These are phyloP conservation scores for Suhomyces sp. DNA, from an alignment of 805 yeast genomes.

Conservation along the genomic window DNA sequence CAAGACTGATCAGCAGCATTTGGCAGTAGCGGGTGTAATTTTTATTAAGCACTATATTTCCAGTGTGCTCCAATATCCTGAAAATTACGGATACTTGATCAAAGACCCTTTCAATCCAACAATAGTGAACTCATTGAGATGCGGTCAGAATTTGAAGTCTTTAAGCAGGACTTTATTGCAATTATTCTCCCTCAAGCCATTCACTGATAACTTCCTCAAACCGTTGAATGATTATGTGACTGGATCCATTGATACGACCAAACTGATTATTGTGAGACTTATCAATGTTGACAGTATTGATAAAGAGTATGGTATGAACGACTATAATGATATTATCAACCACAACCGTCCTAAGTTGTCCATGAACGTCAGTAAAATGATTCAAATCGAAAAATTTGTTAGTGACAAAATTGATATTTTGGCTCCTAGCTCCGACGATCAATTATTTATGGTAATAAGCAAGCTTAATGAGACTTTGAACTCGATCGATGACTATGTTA, in stretches of 20 bases:
- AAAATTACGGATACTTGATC: conserved; percentile 50
- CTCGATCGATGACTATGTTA: conserved; percentile 40
- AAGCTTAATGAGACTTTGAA: conserved; percentile 38
- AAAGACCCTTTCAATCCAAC: conserved; percentile 25
- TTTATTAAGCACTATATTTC: conserved; percentile 52
- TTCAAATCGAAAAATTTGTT: conserved; percentile 44
- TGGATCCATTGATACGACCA: conserved; percentile 46
- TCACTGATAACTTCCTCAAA: conserved; percentile 68
- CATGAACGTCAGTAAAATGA: conserved; percentile 45
- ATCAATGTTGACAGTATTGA: conserved; percentile 59
- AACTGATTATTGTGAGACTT: conserved; percentile 43
- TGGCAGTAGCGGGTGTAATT: conserved; percentile 67
- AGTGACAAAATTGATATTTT: conserved; percentile 39
- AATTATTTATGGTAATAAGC: conserved; percentile 43
- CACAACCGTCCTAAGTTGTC: conserved; percentile 45
- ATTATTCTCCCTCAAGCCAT: conserved; percentile 64
- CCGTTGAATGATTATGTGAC: conserved; percentile 75
- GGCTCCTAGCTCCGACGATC: conserved; percentile 54
- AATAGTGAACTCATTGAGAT: conserved; percentile 12
- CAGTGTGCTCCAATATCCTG: conserved; percentile 49
- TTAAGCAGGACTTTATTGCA: conserved; percentile 62
- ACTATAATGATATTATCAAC: conserved; percentile 63
- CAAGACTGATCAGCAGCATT: conserved; percentile 55
- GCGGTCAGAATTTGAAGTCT: conserved; percentile 51
- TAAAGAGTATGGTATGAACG: conserved; percentile 54